These are phyloP conservation scores for Eutrema yunnanense DNA, from an alignment of 345 rosid species.

Conservation along the genomic window DNA sequence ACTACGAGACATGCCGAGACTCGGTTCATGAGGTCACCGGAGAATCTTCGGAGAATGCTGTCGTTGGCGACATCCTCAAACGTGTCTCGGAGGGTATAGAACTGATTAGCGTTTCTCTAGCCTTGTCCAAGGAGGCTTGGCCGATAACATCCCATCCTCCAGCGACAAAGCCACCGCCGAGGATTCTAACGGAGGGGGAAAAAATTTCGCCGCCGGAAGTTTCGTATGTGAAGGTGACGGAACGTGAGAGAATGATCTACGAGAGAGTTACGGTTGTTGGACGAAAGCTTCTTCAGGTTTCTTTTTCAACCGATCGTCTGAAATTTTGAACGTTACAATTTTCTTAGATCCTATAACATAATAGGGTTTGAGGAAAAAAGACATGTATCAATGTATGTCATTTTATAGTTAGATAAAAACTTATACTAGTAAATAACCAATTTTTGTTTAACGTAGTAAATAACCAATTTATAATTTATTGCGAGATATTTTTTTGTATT, in stretches of 20 bases:
- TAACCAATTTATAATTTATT: not conserved
- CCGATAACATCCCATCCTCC: not conserved
- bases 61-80: not conserved
- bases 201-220: not conserved
- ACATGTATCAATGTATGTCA: too few species aligned
- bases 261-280: slow-evolving; percentile 16
- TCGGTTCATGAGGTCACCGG: slow-evolving; percentile 1
- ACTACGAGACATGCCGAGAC: slow-evolving; percentile 25
- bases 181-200: slow-evolving; percentile 2
- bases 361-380: not conserved
- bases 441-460: not conserved
- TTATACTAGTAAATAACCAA: not conserved
- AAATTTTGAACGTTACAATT: not conserved
- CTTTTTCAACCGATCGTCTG: not conserved
- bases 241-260: slow-evolving; percentile 18
- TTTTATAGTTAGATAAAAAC: not conserved
- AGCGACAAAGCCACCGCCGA: slow-evolving; percentile 7
- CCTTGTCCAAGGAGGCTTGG: slow-evolving; percentile 13
- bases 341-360: not conserved
- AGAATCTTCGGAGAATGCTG: not conserved
- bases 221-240: slow-evolving; percentile 2
- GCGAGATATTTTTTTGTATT: too few species aligned
- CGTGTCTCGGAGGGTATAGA: slow-evolving; percentile 12
- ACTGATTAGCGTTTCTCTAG: slow-evolving; percentile 32
- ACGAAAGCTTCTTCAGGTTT: slow-evolving; percentile 27